phyloP scores from a whole-genome alignment of 192 early-diverging fungal genomes.

The Entomortierella parvispora region DNA sequence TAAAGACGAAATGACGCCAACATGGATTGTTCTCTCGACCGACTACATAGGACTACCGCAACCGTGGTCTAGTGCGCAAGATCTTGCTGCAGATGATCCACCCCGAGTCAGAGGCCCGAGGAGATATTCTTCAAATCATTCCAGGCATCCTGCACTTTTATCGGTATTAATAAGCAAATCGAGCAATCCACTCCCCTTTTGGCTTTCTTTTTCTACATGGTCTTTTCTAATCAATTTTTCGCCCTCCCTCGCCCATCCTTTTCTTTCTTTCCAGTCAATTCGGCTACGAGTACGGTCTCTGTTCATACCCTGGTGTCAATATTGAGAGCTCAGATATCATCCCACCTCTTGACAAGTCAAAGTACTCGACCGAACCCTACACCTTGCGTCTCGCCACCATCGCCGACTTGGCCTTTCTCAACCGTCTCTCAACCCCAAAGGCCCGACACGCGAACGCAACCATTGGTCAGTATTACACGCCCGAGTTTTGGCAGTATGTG shows the following conservation, averaged over 20 bases:
- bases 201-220: neutral
- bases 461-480: conserved; percentile 6
- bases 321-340: neutral
- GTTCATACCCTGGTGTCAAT: too few relatives aligned
- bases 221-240: neutral
- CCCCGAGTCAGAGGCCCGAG: conserved; percentile 16
- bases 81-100: conserved; percentile 29
- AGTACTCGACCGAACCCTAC: neutral
- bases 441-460: neutral
- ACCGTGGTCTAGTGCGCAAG: conserved; percentile 12
- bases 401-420: conserved; percentile 7
- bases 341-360: neutral
- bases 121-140: conserved; percentile 20
- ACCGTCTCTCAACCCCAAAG: conserved; percentile 4
- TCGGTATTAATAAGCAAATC: neutral
- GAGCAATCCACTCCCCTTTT: neutral
- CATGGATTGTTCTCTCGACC: too few relatives aligned
- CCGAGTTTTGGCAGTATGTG: conserved; percentile 8
- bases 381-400: conserved; percentile 2
- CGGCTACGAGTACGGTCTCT: conserved; percentile 31
- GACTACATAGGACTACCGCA: conserved; percentile 30
- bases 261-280: conserved; percentile 5
- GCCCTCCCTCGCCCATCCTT: neutral
- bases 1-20: too few relatives aligned
- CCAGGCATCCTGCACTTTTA: conserved; percentile 37